Base-by-base conservation (phyloP, 2,329 filamentous ascomycete species). In the Fusarium succisae region DNA sequence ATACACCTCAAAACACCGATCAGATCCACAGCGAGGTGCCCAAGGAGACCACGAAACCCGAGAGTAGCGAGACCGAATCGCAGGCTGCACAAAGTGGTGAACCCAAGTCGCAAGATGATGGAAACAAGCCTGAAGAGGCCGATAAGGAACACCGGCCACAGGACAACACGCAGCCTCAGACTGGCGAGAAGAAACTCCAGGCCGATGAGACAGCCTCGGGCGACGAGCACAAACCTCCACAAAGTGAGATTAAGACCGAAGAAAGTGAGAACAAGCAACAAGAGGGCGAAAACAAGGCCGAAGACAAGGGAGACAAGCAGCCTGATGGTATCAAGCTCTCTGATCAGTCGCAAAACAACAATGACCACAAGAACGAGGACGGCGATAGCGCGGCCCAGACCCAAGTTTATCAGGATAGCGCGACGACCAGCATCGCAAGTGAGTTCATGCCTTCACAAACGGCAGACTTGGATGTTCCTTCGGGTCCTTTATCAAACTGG, bases 251-350 rank as follows among this genome's bases (percentile, higher is more conserved):
- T 17, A 59, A 64, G 10, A 24, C 41, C 18, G 45, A 65, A 37
- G 35, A 28, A 22, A 41, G 59, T 17, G 60, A 63, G 22, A 48
- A 80, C 32, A 38, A 61, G 43, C 57, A 30, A 22, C 28, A 47
- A 22, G 32, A 59, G 18, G 43, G 30, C 39, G 43, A 62, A 32
- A 38, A 69, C 24, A 69, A 69, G n/a, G 15, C 41, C 43, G 67
- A 79, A 82, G 62, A 74, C 75, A 32, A 47, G 30, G 59, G 55
- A 39, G 39, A 47, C 15, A 56, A 65, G 37, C 53, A 63, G 26
- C 37, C 59, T 18, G 44, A 50, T 12, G 53, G 24, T 13, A 28
- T 24, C 32, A 37, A 54, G 20, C 28, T 45, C 26, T 44, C 65
- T 48, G 58, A 58, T n/a, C 41, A 69, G 20, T 38, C 60, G 28